Percentiles rank a stretch among this genome's conserved stretches.
phyloP scores from a whole-genome alignment of 768 basidiomycete genomes.

The Tricholoma furcatifolium region DNA sequence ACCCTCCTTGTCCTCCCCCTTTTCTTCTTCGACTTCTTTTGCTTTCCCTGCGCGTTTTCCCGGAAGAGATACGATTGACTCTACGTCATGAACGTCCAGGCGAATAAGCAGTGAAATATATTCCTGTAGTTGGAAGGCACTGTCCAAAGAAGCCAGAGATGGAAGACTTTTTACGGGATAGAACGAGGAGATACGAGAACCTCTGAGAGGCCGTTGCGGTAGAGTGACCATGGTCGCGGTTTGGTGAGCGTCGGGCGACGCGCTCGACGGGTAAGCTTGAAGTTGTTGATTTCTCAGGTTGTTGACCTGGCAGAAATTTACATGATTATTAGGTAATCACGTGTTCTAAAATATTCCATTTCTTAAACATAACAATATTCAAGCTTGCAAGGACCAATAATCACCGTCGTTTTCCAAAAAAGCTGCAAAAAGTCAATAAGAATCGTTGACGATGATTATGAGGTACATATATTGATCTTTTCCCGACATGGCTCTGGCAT shows the following conservation, averaged over 20 bases:
- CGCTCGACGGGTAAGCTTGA: neutral
- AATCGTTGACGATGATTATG: too few species aligned
- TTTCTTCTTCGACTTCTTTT: slow-evolving; percentile 29
- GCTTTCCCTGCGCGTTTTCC: slow-evolving; percentile 40
- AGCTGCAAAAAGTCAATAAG: too few species aligned
- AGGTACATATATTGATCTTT: too few species aligned
- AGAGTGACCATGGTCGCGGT: slow-evolving; percentile 31
- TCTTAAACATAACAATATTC: neutral
- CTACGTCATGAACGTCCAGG: slow-evolving; percentile 85
- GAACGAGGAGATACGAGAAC: slow-evolving; percentile 76
- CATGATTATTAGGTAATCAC: slow-evolving; percentile 10
- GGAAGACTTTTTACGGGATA: slow-evolving; percentile 76
- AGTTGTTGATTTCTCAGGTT: neutral
- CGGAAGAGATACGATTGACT: slow-evolving; percentile 76
- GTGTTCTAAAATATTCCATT: too few species aligned
- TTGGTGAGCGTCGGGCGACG: neutral
- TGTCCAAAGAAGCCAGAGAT: slow-evolving; percentile 72
- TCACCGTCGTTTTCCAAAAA: too few species aligned
- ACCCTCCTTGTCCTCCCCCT: slow-evolving; percentile 25
- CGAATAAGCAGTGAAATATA: slow-evolving; percentile 89
- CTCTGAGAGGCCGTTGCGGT: slow-evolving; percentile 69
- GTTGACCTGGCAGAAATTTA: slow-evolving; percentile 11
- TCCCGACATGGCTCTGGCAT: too few species aligned
- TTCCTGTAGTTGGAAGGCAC: slow-evolving; percentile 93
- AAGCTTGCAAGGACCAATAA: neutral